phyloP scores from a whole-genome alignment of 2,329 filamentous ascomycete species.

The Aspergillus fumigatus region DNA sequence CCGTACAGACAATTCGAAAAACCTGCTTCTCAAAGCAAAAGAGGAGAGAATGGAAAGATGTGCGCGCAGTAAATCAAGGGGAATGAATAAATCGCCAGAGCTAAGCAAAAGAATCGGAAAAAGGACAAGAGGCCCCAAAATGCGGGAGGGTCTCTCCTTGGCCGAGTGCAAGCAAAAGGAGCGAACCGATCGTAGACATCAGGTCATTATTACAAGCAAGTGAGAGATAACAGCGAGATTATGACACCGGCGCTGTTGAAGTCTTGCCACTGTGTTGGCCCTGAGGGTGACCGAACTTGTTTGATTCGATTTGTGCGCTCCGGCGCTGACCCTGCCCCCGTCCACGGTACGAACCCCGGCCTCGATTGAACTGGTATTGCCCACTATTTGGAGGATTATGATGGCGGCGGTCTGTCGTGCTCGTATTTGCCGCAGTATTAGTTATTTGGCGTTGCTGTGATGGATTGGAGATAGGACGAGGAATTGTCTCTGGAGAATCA shows the following conservation, averaged over 20 bases:
- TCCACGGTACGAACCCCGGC: slow-evolving; percentile 40
- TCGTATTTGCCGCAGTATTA: slow-evolving; percentile 15
- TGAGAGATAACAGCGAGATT: slow-evolving; percentile 3
- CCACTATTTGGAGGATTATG: slow-evolving; percentile 32
- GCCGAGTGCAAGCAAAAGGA: not conserved
- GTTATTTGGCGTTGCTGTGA: slow-evolving; percentile 28
- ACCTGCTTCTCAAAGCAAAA: not conserved
- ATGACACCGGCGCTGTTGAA: slow-evolving; percentile 29
- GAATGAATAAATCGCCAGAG: not conserved
- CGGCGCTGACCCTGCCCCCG: slow-evolving; percentile 42
- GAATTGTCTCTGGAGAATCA: slow-evolving; percentile 91
- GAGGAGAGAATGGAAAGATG: not conserved
- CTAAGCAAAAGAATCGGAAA: not conserved
- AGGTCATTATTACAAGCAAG: not conserved
- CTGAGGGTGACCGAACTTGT: slow-evolving; percentile 23
- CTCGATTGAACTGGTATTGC: slow-evolving; percentile 35
- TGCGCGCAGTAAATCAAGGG: not conserved
- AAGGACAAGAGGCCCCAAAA: not conserved
- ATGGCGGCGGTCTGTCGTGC: slow-evolving; percentile 33
- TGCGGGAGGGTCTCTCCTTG: not conserved
- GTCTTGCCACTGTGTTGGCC: slow-evolving; percentile 26
- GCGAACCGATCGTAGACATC: not conserved
- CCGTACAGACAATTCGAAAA: not conserved
- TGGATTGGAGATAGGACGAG: slow-evolving; percentile 66
- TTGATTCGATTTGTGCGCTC: slow-evolving; percentile 30